phyloP scores from a whole-genome alignment of 2,329 filamentous ascomycete species.

The Furcasterigmium sp. region DNA sequence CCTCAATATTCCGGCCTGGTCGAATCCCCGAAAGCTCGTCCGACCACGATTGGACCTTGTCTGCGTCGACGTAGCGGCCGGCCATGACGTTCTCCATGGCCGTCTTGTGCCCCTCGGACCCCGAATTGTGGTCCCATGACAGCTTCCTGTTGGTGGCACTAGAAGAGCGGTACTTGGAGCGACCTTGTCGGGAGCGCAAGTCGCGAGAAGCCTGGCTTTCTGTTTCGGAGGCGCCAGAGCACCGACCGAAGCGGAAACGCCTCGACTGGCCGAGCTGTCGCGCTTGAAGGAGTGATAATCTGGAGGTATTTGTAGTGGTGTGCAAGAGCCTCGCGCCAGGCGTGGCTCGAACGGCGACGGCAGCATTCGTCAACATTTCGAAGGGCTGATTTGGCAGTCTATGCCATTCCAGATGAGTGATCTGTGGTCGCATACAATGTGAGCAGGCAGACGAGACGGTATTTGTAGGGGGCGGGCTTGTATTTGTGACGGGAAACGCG shows the following conservation, averaged over 20 bases:
- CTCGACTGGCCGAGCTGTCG: slow-evolving; percentile 34
- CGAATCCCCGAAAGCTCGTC: slow-evolving; percentile 27
- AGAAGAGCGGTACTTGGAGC: slow-evolving; percentile 38
- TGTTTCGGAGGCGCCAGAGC: slow-evolving; percentile 36
- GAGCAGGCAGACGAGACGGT: neutral
- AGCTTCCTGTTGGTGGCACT: slow-evolving; percentile 38
- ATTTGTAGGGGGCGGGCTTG: neutral
- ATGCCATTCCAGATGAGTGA: neutral
- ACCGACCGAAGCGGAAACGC: slow-evolving; percentile 42
- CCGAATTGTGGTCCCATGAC: slow-evolving; percentile 37
- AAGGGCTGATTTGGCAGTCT: neutral
- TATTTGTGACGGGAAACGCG: neutral
- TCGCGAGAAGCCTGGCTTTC: slow-evolving; percentile 32
- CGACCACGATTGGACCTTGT: slow-evolving; percentile 28
- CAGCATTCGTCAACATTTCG: slow-evolving; percentile 3
- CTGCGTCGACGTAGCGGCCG: slow-evolving; percentile 26
- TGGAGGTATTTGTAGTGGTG: slow-evolving; percentile 6
- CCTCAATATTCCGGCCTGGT: slow-evolving; percentile 35
- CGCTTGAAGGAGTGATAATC: slow-evolving; percentile 4
- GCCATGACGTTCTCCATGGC: slow-evolving; percentile 35
- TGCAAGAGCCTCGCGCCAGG: slow-evolving; percentile 21
- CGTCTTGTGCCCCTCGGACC: slow-evolving; percentile 26
- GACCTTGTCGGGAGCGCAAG: slow-evolving; percentile 35
- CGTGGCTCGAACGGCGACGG: slow-evolving; percentile 17
- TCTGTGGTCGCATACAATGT: neutral